phyloP scores from a whole-genome alignment of 2,329 filamentous ascomycete genomes.

The Sphaerulina populicola region DNA sequence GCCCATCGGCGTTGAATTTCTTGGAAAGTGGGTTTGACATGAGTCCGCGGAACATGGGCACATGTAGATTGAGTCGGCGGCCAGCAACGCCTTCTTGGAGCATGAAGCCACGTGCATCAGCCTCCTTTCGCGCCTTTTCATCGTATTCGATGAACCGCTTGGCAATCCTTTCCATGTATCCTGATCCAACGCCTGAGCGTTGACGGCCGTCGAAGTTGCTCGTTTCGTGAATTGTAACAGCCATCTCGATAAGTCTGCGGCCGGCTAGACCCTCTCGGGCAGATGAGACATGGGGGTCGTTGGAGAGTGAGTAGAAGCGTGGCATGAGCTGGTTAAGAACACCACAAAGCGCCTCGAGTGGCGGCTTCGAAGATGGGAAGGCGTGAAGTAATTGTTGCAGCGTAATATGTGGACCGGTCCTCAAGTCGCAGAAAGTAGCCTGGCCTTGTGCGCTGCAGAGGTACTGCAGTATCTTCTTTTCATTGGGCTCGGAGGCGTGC shows the following conservation, averaged over 20 bases:
- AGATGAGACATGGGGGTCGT: conserved; percentile 78
- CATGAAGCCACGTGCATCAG: conserved; percentile 37
- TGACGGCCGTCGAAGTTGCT: conserved; percentile 60
- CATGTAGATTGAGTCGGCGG: conserved; percentile 53
- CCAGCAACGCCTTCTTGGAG: conserved; percentile 32
- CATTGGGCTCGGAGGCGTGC: conserved; percentile 66
- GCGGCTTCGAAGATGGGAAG: conserved; percentile 85
- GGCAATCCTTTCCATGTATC: conserved; percentile 84
- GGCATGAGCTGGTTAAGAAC: conserved; percentile 86
- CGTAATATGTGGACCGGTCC: conserved; percentile 77
- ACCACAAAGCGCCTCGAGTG: conserved; percentile 71
- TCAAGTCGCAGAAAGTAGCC: conserved; percentile 82
- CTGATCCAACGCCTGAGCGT: conserved; percentile 81
- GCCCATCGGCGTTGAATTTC: conserved; percentile 85
- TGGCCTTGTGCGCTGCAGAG: conserved; percentile 86
- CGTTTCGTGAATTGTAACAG: conserved; percentile 89
- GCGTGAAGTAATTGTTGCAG: conserved; percentile 78
- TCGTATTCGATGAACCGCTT: conserved; percentile 62
- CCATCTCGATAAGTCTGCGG: conserved; percentile 82
- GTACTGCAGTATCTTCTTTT: conserved; percentile 81
- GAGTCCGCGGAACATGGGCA: conserved; percentile 96
- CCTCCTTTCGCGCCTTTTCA: conserved; percentile 46
- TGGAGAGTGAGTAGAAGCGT: conserved; percentile 95
- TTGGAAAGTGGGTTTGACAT: conserved; percentile 94
- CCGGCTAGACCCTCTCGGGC: conserved; percentile 59